Conservation (phyloP, 768 basidiomycete genomes). For the Serendipita vermifera region DNA sequence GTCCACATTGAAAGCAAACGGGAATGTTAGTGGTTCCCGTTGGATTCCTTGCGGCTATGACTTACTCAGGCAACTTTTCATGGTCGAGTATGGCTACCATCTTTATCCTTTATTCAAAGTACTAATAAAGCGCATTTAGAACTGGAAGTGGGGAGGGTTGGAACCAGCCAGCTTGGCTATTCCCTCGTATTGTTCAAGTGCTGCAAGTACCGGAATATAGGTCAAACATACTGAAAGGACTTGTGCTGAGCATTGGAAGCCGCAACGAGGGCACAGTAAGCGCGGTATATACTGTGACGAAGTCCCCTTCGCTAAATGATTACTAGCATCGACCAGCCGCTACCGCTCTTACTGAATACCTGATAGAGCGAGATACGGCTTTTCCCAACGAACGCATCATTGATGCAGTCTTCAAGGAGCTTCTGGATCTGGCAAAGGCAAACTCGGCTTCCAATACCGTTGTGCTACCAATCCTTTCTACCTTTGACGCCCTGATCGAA, state of each 20-base stretch:
- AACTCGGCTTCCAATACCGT: slow-evolving; percentile 52
- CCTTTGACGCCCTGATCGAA: slow-evolving; percentile 60
- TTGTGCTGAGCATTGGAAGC: slow-evolving; percentile 70
- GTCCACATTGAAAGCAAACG: slow-evolving; percentile 29
- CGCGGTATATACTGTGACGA: slow-evolving; percentile 12
- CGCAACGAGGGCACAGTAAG: slow-evolving; percentile 77
- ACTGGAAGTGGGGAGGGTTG: slow-evolving; percentile 34
- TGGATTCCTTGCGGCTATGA: slow-evolving; percentile 42
- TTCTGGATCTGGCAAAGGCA: slow-evolving; percentile 39
- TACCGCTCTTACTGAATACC: slow-evolving; percentile 45
- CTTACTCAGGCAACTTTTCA: slow-evolving; percentile 42
- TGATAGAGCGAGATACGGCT: slow-evolving; percentile 32
- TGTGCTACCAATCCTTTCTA: slow-evolving; percentile 72
- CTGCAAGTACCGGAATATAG: slow-evolving; percentile 54
- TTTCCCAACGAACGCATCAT: slow-evolving; percentile 32
- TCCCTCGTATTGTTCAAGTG: slow-evolving; percentile 55
- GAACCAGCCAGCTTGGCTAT: slow-evolving; percentile 64
- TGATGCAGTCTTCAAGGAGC: slow-evolving; percentile 40
- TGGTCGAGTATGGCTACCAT: slow-evolving; percentile 16
- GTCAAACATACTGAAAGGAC: slow-evolving; percentile 46
- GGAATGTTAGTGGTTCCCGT: slow-evolving; percentile 22
- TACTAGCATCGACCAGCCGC: slow-evolving; percentile 56
- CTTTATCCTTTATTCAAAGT: slow-evolving; percentile 4
- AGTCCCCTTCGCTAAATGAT: slow-evolving; percentile 15
- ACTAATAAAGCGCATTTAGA: slow-evolving; percentile 20